A percentile compares a stretch with the other conserved stretches of the same genome.
phyloP scores from a whole-genome alignment of 768 basidiomycete genomes.

The Suillus variegatus region DNA sequence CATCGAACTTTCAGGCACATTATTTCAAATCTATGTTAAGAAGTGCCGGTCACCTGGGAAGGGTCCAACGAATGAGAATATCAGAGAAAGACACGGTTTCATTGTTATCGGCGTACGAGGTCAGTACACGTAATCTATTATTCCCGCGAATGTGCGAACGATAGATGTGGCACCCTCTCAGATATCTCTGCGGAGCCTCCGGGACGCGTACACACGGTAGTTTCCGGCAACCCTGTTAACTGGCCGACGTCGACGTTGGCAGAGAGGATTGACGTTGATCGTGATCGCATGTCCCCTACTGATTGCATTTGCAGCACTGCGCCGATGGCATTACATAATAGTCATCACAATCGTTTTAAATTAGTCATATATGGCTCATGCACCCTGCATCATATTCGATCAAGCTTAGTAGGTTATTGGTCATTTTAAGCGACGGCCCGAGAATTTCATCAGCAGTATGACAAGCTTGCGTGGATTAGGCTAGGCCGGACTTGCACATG shows the following conservation, averaged over 20 bases:
- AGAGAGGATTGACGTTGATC: not conserved
- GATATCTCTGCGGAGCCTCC: constrained; percentile 31
- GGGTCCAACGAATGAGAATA: constrained; percentile 69
- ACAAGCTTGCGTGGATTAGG: not conserved
- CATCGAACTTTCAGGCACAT: constrained; percentile 55
- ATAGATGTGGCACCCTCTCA: constrained; percentile 17
- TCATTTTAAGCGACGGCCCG: not conserved
- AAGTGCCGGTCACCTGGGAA: constrained; percentile 65
- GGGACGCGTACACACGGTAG: constrained; percentile 27
- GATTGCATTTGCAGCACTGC: not conserved
- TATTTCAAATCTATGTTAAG: constrained; percentile 86
- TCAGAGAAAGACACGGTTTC: constrained; percentile 58
- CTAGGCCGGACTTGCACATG: not conserved
- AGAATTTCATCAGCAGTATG: not conserved
- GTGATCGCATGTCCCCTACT: not conserved
- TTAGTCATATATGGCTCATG: no score
- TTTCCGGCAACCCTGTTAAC: not conserved
- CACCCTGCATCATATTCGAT: no score
- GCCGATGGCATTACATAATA: no score
- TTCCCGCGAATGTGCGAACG: not conserved
- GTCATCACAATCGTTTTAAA: no score
- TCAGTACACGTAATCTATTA: constrained; percentile 29
- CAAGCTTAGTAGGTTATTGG: no score
- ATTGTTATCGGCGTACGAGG: constrained; percentile 68
- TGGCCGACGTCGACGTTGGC: not conserved